Base-by-base conservation (phyloP, 2,329 filamentous ascomycete species). In the Knoxdaviesia capensis region DNA sequence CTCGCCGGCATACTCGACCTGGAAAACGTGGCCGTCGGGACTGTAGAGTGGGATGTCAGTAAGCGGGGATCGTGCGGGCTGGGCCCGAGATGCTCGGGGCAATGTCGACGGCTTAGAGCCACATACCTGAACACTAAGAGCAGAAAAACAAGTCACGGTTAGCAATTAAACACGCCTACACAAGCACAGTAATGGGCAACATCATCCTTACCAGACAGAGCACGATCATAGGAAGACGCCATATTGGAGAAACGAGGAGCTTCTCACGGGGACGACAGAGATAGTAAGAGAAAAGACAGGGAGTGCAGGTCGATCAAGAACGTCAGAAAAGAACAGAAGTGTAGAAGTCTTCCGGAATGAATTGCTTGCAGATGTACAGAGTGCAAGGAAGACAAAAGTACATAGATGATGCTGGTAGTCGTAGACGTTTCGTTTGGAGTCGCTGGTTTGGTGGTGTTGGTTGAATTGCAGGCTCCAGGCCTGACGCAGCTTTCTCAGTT, bases 1-100 rank as follows among this genome's bases (percentile, higher is more conserved):
- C 67, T 98, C 90, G 52, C 93, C 81, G 44, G 90, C 90, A 74
- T 98, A 98, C 72, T 98, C 90, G 56, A 98, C 90, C 65, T 98
- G 90, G 68, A 98, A 98, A 55, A 98, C 90, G 69, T 98, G 90
- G 64, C 90, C 90, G 66, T 98, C 90, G 56, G 90, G 90, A 74
- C 88, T 96, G 57, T 40, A 44, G 20, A 39, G 37, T 11, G 20
- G 29, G 39, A n/a, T 35, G 58, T 79, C 61, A 77, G 66, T 52
- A 49, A 32, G 31, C 45, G 42, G 41, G 33, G 29, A 36, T 32
- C 36, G 37, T 41, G 36, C n/a, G 47, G 40, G 41, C 40, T 28
- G 45, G 10, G 6, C 11, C 41, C 28, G 46, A 40, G 44, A 39
- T 34, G 42, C 32, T 50, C 20, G 20, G 20, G 20, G 20, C 20